These are phyloP conservation scores for Wickerhamia fluorescens DNA, from an alignment of 805 yeast species.

Conservation along the genomic window DNA sequence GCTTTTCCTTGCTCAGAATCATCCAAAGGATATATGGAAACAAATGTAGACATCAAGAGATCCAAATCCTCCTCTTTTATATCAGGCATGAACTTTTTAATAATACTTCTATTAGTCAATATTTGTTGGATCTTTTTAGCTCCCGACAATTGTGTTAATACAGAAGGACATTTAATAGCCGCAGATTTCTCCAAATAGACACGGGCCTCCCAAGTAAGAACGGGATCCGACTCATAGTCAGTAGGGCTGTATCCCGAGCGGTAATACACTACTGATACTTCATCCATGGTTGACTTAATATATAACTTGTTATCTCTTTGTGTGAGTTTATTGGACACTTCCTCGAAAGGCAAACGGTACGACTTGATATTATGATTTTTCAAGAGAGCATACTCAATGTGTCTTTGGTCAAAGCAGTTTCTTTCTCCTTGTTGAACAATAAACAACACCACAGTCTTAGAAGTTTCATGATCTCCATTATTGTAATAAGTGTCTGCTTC, in stretches of 20 bases:
- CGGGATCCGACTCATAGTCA: constrained; percentile 55
- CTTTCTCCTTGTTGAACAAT: constrained; percentile 82
- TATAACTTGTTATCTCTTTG: constrained; percentile 42
- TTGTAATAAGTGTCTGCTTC: constrained; percentile 57
- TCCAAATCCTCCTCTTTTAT: constrained; percentile 20
- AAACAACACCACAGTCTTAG: constrained; percentile 54
- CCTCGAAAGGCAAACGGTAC: constrained; percentile 60
- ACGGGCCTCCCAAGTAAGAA: constrained; percentile 73
- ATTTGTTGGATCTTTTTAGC: constrained; percentile 91
- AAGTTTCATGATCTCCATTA: constrained; percentile 19
- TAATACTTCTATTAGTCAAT: constrained; percentile 48
- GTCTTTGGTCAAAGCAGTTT: constrained; percentile 88
- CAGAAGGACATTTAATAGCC: constrained; percentile 89
- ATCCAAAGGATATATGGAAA: constrained; percentile 82
- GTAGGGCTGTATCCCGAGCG: constrained; percentile 84
- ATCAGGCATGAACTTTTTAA: constrained; percentile 42
- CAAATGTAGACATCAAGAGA: constrained; percentile 58
- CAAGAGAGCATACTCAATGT: constrained; percentile 65
- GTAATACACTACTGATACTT: constrained; percentile 83
- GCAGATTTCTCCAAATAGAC: constrained; percentile 59
- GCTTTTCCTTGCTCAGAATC: constrained; percentile 49
- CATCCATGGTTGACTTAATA: constrained; percentile 50
- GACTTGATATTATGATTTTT: constrained; percentile 50
- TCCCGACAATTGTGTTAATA: constrained; percentile 86
- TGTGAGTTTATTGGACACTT: constrained; percentile 40